phyloP scores from a whole-genome alignment of 441 rosid species.

The Corymbia citriodora region DNA sequence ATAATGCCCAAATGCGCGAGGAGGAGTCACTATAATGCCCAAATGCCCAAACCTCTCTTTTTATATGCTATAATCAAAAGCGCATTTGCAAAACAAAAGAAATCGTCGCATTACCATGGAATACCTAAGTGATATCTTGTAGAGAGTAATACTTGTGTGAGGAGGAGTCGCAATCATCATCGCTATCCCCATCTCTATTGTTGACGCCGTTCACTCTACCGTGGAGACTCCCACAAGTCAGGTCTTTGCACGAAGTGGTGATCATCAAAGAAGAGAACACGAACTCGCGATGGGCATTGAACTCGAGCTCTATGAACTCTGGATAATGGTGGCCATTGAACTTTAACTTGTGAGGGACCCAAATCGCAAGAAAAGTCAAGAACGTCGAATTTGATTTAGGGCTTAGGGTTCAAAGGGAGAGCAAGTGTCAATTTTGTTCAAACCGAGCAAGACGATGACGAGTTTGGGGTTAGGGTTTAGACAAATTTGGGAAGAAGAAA shows the following conservation, averaged over 20 bases:
- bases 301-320: neutral
- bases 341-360: neutral
- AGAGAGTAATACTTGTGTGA: neutral
- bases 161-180: rapidly evolving
- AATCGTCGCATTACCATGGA: neutral
- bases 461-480: neutral
- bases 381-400: neutral
- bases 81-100: no score
- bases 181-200: rapidly evolving
- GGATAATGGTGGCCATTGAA: neutral
- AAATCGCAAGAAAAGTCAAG: neutral
- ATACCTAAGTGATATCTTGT: neutral
- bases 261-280: neutral
- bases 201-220: no score
- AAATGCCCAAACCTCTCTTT: no score
- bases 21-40: no score
- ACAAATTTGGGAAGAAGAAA: no score
- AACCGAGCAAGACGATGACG: neutral
- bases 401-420: neutral
- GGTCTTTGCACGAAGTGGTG: neutral
- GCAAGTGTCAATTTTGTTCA: neutral
- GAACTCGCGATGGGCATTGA: neutral
- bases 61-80: neutral
- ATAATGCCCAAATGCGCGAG: no score
- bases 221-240: neutral